Conservation (phyloP, 1,139 yeast species). For the Magnusiomyces magnusii region DNA sequence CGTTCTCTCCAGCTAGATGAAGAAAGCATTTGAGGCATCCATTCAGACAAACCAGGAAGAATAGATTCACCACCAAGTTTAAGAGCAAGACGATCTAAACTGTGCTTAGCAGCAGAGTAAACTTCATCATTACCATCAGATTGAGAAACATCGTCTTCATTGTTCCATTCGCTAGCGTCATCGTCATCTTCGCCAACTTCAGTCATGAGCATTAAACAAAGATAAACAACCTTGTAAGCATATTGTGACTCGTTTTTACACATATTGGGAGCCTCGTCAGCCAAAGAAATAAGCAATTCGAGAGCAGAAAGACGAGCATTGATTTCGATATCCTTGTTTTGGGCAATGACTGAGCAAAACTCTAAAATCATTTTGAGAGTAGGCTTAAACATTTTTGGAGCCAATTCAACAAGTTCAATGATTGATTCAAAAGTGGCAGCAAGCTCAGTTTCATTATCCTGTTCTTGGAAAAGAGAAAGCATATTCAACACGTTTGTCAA, state of each 20-base stretch:
- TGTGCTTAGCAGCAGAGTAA: constrained; percentile 88
- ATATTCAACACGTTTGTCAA: constrained; percentile 81
- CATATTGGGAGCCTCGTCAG: constrained; percentile 94
- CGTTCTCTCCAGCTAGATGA: constrained; percentile 87
- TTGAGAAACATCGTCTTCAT: constrained; percentile 67
- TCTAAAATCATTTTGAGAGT: constrained; percentile 83
- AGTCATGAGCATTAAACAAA: constrained; percentile 78
- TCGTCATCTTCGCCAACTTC: constrained; percentile 88
- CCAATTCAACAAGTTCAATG: constrained; percentile 84
- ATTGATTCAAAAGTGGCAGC: constrained; percentile 83
- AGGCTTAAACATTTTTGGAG: constrained; percentile 89
- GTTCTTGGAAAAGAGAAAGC: constrained; percentile 72
- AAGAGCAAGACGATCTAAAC: constrained; percentile 82
- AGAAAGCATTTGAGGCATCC: constrained; percentile 71
- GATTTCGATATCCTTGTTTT: constrained; percentile 72
- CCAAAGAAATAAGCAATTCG: constrained; percentile 80
- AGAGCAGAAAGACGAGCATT: constrained; percentile 77
- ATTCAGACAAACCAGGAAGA: constrained; percentile 80
- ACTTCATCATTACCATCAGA: constrained; percentile 83
- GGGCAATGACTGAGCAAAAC: constrained; percentile 74
- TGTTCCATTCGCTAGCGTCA: constrained; percentile 75
- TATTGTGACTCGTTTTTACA: constrained; percentile 74
- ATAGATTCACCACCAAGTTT: constrained; percentile 75
- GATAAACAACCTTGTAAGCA: constrained; percentile 62
- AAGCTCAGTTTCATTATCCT: constrained; percentile 71